These are phyloP conservation scores for Clavariopsis aquatica DNA, from an alignment of 495 filamentous ascomycete genomes.

Conservation along the genomic window DNA sequence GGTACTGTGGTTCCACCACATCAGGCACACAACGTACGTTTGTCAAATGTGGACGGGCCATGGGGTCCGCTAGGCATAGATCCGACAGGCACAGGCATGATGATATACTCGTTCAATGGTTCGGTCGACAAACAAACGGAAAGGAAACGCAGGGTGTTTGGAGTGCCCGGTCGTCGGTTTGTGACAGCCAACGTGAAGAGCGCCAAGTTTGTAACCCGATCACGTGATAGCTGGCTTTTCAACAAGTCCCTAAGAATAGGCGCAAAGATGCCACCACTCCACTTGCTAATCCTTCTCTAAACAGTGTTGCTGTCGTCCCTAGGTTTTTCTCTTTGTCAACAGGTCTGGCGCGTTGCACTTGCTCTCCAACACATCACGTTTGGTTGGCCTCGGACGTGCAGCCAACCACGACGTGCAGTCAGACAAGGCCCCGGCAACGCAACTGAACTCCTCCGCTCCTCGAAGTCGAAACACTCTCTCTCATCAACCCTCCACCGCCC, in stretches of 20 bases:
- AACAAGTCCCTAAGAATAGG: background rate
- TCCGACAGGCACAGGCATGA: conserved; percentile 70
- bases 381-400: background rate
- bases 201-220: conserved; percentile 12
- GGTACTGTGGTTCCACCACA: conserved; percentile 15
- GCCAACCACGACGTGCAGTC: conserved; percentile 24
- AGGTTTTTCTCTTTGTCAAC: background rate
- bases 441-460: conserved; percentile 19
- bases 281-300: background rate
- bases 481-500: conserved; percentile 11
- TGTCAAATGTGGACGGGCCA: conserved; percentile 86
- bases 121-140: background rate
- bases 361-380: conserved; percentile 18
- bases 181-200: conserved; percentile 4
- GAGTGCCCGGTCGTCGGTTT: background rate
- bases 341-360: background rate
- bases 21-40: conserved; percentile 62
- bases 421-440: conserved; percentile 13
- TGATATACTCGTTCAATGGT: conserved; percentile 36
- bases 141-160: conserved; percentile 17
- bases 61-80: conserved; percentile 45
- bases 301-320: background rate
- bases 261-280: background rate
- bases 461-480: conserved; percentile 16
- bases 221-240: conserved; percentile 3